phyloP scores from a whole-genome alignment of 73 alveolate genomes.

The Paramecium bursaria region DNA sequence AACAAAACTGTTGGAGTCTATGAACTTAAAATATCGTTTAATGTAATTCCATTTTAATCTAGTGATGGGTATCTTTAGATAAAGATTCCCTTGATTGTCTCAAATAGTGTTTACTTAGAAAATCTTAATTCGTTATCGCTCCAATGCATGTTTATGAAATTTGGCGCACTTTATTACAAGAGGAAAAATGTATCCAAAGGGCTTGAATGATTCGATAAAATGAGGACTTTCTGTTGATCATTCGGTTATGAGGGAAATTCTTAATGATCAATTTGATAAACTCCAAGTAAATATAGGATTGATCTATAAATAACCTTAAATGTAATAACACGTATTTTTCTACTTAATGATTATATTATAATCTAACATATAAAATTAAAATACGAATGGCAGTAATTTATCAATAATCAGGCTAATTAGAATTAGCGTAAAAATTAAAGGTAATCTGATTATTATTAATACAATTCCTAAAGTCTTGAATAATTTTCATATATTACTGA shows the following conservation, averaged over 20 bases:
- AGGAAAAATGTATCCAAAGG: constrained; percentile 51
- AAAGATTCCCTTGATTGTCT: background rate
- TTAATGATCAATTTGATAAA: constrained; percentile 19
- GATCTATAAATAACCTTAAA: constrained; percentile 15
- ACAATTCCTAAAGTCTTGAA: constrained; percentile 46
- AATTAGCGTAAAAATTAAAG: background rate
- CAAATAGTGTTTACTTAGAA: background rate
- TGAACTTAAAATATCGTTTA: background rate
- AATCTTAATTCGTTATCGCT: background rate
- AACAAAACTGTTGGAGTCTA: constrained; percentile 22
- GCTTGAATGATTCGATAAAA: constrained; percentile 63
- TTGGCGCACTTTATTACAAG: constrained; percentile 5
- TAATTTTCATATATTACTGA: background rate
- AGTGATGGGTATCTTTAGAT: background rate
- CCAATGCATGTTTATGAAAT: background rate
- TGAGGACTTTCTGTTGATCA: constrained; percentile 41
- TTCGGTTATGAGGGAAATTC: constrained; percentile 21
- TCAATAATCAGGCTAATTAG: background rate
- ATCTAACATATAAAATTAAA: background rate
- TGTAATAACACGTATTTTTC: background rate
- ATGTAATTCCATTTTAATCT: background rate
- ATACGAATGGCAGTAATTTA: background rate
- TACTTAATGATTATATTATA: constrained; percentile 1
- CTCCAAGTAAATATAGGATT: constrained; percentile 44
- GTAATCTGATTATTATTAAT: constrained; percentile 48